phyloP scores from a whole-genome alignment of 129 eudicot species.

The Artemisia annua region DNA sequence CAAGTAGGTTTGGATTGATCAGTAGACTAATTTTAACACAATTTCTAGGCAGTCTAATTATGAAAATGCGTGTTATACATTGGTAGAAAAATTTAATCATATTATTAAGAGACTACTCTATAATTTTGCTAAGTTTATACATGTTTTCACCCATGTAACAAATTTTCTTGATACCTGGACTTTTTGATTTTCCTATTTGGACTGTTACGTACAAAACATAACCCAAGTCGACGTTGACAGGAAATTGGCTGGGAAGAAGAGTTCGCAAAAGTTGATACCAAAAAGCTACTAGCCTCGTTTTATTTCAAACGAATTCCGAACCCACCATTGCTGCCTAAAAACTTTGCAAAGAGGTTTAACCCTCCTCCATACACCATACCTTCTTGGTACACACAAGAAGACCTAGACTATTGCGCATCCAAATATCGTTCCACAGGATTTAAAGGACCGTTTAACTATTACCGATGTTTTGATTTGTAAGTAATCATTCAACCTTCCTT shows the following conservation, averaged over 20 bases:
- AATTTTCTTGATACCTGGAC: too few species aligned
- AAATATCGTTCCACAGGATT: conserved; percentile 59
- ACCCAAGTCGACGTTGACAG: conserved; percentile 20
- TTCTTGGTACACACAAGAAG: conserved; percentile 63
- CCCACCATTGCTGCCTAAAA: conserved; percentile 44
- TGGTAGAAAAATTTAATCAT: too few species aligned
- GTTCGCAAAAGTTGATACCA: conserved; percentile 53
- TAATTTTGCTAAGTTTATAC: too few species aligned
- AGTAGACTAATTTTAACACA: too few species aligned
- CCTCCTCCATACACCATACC: conserved; percentile 42
- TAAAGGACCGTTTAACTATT: conserved; percentile 64
- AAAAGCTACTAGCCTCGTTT: conserved; percentile 47
- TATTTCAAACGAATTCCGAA: conserved; percentile 45
- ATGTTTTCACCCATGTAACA: too few species aligned
- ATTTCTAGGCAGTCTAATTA: too few species aligned
- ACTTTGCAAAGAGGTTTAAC: conserved; percentile 31
- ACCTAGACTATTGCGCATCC: conserved; percentile 56
- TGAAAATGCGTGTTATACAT: too few species aligned
- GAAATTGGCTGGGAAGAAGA: conserved; percentile 71
- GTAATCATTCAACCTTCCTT: not conserved
- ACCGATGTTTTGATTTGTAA: conserved; percentile 67
- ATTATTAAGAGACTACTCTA: too few species aligned
- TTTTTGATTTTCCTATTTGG: too few species aligned
- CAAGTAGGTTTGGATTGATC: too few species aligned
- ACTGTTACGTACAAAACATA: too few species aligned